Evolutionary conservation across 1,284 basidiomycete genomes (phyloP).

Genomic region (Papiliotrema flavescens): DNA sequence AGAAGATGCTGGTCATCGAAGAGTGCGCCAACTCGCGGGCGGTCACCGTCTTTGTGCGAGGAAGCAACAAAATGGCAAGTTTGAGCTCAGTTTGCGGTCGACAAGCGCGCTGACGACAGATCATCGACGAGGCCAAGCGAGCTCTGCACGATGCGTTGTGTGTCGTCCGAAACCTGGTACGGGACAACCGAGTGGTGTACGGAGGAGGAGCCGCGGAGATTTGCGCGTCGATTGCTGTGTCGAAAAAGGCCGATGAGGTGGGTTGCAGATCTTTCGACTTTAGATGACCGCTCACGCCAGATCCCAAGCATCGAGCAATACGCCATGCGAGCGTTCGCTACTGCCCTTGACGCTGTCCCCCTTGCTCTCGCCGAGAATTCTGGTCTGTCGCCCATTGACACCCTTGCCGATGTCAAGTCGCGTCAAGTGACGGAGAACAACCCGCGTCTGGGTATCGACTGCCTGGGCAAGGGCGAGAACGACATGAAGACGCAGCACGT

Average conservation of each 20-base stretch:
- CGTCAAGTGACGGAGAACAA: constrained; percentile 85
- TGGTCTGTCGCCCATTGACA: constrained; percentile 93
- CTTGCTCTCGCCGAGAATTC: constrained; percentile 97
- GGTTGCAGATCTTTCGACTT: constrained; percentile 14
- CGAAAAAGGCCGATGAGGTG: constrained; percentile 90
- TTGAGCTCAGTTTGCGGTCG: background rate
- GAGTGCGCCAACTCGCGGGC: constrained; percentile 96
- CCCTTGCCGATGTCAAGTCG: constrained; percentile 89
- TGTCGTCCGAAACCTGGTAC: constrained; percentile 90
- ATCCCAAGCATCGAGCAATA: constrained; percentile 98
- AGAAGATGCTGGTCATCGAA: constrained; percentile 99
- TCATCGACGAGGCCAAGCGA: constrained; percentile 97
- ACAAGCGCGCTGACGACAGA: constrained; percentile 54
- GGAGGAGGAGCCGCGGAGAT: constrained; percentile 98
- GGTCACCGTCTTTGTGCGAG: constrained; percentile 94
- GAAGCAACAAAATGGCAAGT: constrained; percentile 95
- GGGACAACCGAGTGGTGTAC: constrained; percentile 95
- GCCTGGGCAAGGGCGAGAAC: constrained; percentile 77
- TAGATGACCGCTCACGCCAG: constrained; percentile 46
- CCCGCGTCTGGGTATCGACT: constrained; percentile 88
- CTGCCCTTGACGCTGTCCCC: constrained; percentile 87
- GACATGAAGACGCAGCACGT: constrained; percentile 99
- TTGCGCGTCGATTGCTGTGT: constrained; percentile 86
- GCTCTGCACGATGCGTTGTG: constrained; percentile 97
- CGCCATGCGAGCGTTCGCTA: constrained; percentile 96